phyloP scores from a whole-genome alignment of 2,329 filamentous ascomycete genomes.

The Chaetomiaceae sp. region DNA sequence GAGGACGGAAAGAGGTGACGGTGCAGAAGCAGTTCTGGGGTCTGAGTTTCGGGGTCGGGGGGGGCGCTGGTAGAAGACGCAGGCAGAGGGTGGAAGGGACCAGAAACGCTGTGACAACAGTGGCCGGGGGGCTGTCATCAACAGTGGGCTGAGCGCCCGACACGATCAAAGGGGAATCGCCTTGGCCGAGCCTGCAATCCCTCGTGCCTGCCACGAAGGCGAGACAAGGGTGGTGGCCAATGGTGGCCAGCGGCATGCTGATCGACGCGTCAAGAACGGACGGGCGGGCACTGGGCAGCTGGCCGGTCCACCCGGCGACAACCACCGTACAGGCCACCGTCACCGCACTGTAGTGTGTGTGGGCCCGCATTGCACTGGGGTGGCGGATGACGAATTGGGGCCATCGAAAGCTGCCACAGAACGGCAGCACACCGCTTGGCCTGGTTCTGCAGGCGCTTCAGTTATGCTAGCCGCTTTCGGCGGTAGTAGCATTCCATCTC shows the following conservation, averaged over 20 bases:
- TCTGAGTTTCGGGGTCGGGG: conserved; percentile 10
- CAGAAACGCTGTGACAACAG: conserved; percentile 21
- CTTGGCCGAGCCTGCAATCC: conserved; percentile 9
- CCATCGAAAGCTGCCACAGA: conserved; percentile 15
- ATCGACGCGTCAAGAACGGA: conserved; percentile 14
- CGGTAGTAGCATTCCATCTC: neutral
- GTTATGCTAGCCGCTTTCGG: neutral
- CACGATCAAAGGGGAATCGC: conserved; percentile 20
- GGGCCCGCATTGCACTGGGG: conserved; percentile 8
- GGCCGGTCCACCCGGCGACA: neutral
- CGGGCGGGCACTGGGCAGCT: conserved; percentile 19
- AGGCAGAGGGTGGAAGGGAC: conserved; percentile 23
- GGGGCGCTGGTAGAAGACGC: conserved; percentile 18
- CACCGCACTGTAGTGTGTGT: conserved; percentile 4
- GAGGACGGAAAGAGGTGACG: conserved; percentile 1
- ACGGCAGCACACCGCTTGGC: conserved; percentile 16
- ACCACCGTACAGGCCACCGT: conserved; percentile 12
- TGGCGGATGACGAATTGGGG: conserved; percentile 22
- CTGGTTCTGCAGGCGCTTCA: conserved; percentile 1
- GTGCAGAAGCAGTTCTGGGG: conserved; percentile 5
- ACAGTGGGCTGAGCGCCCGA: conserved; percentile 21
- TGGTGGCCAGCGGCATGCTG: conserved; percentile 12
- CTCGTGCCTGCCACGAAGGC: conserved; percentile 18
- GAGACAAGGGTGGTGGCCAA: conserved; percentile 19
- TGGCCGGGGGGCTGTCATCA: conserved; percentile 16